Base-by-base conservation (phyloP, 2,329 filamentous ascomycete species). In the Cyanodermella asteris region DNA sequence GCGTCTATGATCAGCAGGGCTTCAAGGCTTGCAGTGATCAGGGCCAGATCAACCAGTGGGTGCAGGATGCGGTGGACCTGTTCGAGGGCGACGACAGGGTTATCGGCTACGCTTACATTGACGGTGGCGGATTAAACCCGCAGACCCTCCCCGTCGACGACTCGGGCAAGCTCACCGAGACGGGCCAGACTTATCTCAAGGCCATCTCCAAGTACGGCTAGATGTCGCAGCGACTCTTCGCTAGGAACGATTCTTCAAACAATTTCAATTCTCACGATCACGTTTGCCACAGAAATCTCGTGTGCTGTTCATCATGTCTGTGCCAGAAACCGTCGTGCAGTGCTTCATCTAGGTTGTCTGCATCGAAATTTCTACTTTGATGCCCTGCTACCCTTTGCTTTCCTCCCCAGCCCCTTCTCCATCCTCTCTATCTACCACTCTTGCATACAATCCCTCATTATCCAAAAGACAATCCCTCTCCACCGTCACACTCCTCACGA, bases 341-440 rank as follows among this genome's bases (percentile, higher is more conserved):
- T 5, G 5, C n/a, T 20, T 5, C 5, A 7, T 5, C 13, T 7
- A n/a, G 3, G 13, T 20, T 7, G 7, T 5, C 4, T 20, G 3
- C 19, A n/a, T 12, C 4, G n/a, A 6, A 11, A 5, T 7, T 4
- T n/a, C 19, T 11, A 20, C n/a, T 5, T 12, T 11, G 13, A n/a
- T 7, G 13, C 19, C 19, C 13, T 7, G n/a, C 19, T 11, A 6
- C 19, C 19, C 19, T 12, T 12, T 12, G 11, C 6, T 19, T 10
- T 19, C 18, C 18, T 19, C 18, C 18, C 18, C 7, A 11, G 11
- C 20, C 20, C 20, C 5, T 3, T 9, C 20, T 13, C 3, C 19
- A 6, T 21, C 20, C 28, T 22, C 28, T 18, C 11, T 46, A 31
- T 50, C 36, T 16, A 42, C 38, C 26, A 53, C 50, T 28, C 50